Evolutionary conservation across 2,329 filamentous ascomycete species (phyloP).

Genomic region (Fusarium lyarnte): DNA sequence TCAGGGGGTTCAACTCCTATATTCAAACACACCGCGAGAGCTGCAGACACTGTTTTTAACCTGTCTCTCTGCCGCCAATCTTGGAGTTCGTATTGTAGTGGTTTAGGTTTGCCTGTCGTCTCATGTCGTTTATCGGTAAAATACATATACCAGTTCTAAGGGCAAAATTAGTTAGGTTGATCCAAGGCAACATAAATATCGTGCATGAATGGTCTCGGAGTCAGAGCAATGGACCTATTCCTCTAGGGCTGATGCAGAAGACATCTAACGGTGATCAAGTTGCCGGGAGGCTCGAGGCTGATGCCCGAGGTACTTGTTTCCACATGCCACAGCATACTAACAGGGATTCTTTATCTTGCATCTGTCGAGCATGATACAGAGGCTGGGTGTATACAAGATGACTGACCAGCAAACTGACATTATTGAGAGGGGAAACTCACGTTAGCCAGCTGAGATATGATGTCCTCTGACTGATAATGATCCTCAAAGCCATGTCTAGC

Average conservation of each 20-base stretch:
- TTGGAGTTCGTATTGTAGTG: constrained; percentile 72
- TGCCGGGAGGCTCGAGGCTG: background rate
- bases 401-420: constrained; percentile 18
- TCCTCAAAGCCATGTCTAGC: constrained; percentile 90
- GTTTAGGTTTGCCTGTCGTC: constrained; percentile 87
- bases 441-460: constrained; percentile 83
- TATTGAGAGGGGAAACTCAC: constrained; percentile 59
- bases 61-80: constrained; percentile 98
- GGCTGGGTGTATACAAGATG: constrained; percentile 49
- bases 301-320: background rate
- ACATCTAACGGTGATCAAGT: background rate
- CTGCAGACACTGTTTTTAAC: constrained; percentile 94
- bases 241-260: background rate
- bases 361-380: constrained; percentile 3
- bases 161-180: constrained; percentile 18
- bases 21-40: constrained; percentile 93
- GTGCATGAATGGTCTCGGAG: background rate
- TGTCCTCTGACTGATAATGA: constrained; percentile 90
- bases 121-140: constrained; percentile 98
- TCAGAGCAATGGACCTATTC: background rate
- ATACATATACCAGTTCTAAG: constrained; percentile 98
- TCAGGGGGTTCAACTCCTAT: constrained; percentile 98
- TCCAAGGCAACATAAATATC: background rate
- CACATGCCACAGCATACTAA: background rate
- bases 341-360: background rate